Conservation (phyloP, 805 yeast genomes). For the Metschnikowia arizonensis region DNA sequence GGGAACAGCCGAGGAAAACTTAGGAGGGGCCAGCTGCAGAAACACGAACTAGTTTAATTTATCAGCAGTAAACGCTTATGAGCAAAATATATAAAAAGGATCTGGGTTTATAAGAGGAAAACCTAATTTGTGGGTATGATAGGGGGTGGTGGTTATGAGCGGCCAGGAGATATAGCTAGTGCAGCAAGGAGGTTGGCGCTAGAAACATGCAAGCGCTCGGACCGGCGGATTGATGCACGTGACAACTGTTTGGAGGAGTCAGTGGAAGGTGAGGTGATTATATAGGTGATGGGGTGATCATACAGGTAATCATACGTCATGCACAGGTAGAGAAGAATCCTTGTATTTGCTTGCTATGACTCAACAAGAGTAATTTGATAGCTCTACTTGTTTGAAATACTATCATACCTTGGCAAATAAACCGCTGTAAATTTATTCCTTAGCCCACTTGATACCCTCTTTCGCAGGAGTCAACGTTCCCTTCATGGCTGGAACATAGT, state of each 20-base stretch:
- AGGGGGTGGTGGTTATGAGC: background rate
- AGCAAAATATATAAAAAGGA: background rate
- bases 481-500: conserved; percentile 72
- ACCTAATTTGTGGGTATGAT: background rate
- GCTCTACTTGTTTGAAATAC: no score
- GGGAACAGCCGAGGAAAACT: background rate
- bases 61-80: background rate
- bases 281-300: no score
- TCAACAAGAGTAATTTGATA: no score
- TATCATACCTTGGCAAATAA: no score
- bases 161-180: background rate
- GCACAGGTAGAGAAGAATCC: background rate
- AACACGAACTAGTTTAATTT: background rate
- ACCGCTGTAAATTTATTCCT: conserved; percentile 16
- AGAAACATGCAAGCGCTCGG: background rate
- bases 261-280: no score
- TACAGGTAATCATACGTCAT: background rate
- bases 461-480: conserved; percentile 61
- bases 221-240: background rate
- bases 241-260: background rate
- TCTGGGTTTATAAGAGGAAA: background rate
- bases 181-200: background rate
- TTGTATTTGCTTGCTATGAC: background rate
- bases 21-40: background rate
- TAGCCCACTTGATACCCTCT: conserved; percentile 57